Conservation (phyloP, 2,329 filamentous ascomycete genomes). For the Setomelanomma holmii region DNA sequence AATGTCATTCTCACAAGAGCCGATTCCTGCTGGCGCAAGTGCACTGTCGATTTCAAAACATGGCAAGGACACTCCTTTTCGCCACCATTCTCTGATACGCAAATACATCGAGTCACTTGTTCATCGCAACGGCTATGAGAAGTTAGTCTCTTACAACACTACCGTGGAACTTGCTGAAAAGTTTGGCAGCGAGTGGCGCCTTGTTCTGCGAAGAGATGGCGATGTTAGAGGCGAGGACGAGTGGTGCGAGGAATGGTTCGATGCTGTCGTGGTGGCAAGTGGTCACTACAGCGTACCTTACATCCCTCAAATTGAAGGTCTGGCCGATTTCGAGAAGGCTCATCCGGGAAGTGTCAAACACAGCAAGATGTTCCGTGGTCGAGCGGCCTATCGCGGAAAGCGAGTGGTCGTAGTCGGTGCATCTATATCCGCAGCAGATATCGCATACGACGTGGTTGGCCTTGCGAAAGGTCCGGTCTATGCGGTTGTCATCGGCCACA, state of each 20-base stretch:
- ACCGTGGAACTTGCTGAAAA: conserved; percentile 67
- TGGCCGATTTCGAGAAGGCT: conserved; percentile 56
- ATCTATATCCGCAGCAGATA: conserved; percentile 70
- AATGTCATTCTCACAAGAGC: conserved; percentile 68
- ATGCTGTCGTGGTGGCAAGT: conserved; percentile 66
- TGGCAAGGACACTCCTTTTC: conserved; percentile 66
- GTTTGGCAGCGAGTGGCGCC: conserved; percentile 50
- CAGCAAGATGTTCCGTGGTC: conserved; percentile 62
- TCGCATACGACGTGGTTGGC: conserved; percentile 61
- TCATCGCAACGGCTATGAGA: conserved; percentile 60
- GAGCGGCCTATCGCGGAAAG: conserved; percentile 55
- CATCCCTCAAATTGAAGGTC: conserved; percentile 58
- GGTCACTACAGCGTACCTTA: conserved; percentile 69
- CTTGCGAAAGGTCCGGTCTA: conserved; percentile 58
- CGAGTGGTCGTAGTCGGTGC: conserved; percentile 68
- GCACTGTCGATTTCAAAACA: conserved; percentile 55
- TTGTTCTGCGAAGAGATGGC: conserved; percentile 59
- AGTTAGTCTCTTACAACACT: conserved; percentile 63
- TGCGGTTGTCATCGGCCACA: conserved; percentile 62
- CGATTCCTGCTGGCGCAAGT: conserved; percentile 56
- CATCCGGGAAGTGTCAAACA: conserved; percentile 61
- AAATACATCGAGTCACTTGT: conserved; percentile 63
- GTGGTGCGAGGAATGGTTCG: conserved; percentile 70
- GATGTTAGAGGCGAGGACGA: conserved; percentile 53
- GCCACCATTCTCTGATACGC: conserved; percentile 65